phyloP scores from a whole-genome alignment of 345 rosid species.

The Ailanthus altissimus region DNA sequence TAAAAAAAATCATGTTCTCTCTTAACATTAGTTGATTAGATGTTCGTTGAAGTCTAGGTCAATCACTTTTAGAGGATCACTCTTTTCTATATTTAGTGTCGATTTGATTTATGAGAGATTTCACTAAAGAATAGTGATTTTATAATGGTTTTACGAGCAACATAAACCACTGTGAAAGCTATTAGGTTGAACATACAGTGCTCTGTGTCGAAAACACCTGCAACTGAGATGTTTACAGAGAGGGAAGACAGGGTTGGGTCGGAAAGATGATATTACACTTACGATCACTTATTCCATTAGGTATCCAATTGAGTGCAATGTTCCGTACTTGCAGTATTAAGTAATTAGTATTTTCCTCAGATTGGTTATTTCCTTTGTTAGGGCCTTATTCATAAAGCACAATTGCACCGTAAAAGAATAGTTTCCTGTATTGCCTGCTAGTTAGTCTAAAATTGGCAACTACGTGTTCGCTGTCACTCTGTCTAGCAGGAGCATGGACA shows the following conservation, averaged over 20 bases:
- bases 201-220: conserved; percentile 1
- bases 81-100: neutral
- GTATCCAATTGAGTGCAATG: neutral
- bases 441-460: neutral
- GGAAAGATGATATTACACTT: neutral
- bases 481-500: neutral
- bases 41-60: conserved; percentile 9
- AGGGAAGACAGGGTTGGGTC: neutral
- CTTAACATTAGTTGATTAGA: neutral
- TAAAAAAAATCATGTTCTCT: neutral
- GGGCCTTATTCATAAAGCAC: neutral
- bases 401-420: neutral
- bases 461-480: neutral
- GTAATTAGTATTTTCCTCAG: neutral
- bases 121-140: neutral
- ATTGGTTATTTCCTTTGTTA: neutral
- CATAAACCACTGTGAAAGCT: neutral
- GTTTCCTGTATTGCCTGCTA: neutral
- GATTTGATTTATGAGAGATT: neutral
- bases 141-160: neutral
- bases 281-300: neutral
- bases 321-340: neutral
- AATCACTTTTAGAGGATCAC: neutral
- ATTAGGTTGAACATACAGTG: neutral
- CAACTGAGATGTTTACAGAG: neutral